Evolutionary conservation across 1,284 basidiomycete genomes (phyloP).

Genomic region (Ustilago lituana): DNA sequence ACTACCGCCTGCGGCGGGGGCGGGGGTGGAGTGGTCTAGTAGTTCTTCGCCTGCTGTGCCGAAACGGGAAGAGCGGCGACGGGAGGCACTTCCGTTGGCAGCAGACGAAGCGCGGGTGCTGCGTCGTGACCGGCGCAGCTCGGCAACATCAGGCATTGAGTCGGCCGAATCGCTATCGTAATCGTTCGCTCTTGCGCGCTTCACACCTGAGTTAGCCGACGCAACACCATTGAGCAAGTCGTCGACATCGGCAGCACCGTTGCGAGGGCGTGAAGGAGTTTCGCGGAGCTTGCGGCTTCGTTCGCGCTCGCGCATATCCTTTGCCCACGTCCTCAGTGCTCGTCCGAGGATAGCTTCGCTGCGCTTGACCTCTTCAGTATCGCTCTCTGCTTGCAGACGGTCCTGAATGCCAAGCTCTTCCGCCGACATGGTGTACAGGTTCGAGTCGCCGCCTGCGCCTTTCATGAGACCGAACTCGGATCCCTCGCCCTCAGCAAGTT

Average conservation of each 20-base stretch:
- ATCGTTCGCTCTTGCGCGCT: conserved; percentile 22
- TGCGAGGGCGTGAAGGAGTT: neutral
- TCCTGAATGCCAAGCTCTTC: conserved; percentile 53
- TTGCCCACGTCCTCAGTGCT: conserved; percentile 39
- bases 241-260: conserved; percentile 3
- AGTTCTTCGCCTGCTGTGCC: conserved; percentile 3
- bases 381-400: conserved; percentile 11
- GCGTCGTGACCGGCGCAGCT: conserved; percentile 11
- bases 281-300: conserved; percentile 34
- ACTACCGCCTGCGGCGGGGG: neutral
- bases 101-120: conserved; percentile 15
- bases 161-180: conserved; percentile 44
- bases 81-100: conserved; percentile 8
- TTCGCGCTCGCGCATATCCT: conserved; percentile 42
- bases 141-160: conserved; percentile 20
- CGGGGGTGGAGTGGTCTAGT: neutral
- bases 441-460: conserved; percentile 13
- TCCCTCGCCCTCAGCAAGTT: conserved; percentile 45
- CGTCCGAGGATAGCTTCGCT: conserved; percentile 29
- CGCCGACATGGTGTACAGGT: conserved; percentile 41
- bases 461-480: conserved; percentile 12
- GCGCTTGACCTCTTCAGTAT: conserved; percentile 36
- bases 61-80: conserved; percentile 33
- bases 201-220: conserved; percentile 4
- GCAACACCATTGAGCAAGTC: conserved; percentile 3